Evolutionary conservation across 2,329 filamentous ascomycete genomes (phyloP).

Genomic region (Ceratocystis eucalypticola): DNA sequence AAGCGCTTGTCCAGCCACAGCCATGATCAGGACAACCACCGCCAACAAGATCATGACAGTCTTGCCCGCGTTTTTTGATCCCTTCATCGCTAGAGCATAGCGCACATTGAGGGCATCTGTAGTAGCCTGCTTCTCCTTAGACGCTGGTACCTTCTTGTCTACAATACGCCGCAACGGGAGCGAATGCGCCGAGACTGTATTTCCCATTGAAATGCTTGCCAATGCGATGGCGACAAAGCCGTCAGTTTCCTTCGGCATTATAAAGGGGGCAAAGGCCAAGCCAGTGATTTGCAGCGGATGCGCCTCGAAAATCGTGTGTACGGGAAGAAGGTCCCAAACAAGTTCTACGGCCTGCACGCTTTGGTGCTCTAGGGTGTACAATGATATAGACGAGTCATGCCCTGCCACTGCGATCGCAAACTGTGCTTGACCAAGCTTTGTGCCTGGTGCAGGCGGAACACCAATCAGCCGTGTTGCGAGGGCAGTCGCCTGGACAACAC

Average conservation of each 20-base stretch:
- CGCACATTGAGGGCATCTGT: slow-evolving; percentile 31
- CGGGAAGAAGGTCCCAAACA: slow-evolving; percentile 38
- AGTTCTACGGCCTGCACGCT: slow-evolving; percentile 34
- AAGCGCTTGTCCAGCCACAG: slow-evolving; percentile 48
- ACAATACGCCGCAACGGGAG: slow-evolving; percentile 48
- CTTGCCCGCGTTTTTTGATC: slow-evolving; percentile 37
- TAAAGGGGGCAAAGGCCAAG: slow-evolving; percentile 42
- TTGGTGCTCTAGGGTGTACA: slow-evolving; percentile 64
- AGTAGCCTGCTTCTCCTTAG: slow-evolving; percentile 25
- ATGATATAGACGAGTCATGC: slow-evolving; percentile 62
- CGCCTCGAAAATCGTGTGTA: slow-evolving; percentile 40
- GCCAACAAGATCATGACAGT: slow-evolving; percentile 41
- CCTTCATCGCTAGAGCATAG: slow-evolving; percentile 54
- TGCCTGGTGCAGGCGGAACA: slow-evolving; percentile 23
- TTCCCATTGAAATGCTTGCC: slow-evolving; percentile 68
- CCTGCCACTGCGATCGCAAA: slow-evolving; percentile 69
- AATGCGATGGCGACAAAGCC: slow-evolving; percentile 41
- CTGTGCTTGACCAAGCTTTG: slow-evolving; percentile 50
- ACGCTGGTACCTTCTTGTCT: slow-evolving; percentile 28
- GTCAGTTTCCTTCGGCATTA: slow-evolving; percentile 34
- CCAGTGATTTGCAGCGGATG: slow-evolving; percentile 47
- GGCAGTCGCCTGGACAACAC: slow-evolving; percentile 54
- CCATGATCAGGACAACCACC: slow-evolving; percentile 41
- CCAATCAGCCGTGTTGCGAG: slow-evolving; percentile 63
- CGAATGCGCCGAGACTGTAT: slow-evolving; percentile 65